phyloP scores from a whole-genome alignment of 257 asterid species.

The Nicotiana knightiana region DNA sequence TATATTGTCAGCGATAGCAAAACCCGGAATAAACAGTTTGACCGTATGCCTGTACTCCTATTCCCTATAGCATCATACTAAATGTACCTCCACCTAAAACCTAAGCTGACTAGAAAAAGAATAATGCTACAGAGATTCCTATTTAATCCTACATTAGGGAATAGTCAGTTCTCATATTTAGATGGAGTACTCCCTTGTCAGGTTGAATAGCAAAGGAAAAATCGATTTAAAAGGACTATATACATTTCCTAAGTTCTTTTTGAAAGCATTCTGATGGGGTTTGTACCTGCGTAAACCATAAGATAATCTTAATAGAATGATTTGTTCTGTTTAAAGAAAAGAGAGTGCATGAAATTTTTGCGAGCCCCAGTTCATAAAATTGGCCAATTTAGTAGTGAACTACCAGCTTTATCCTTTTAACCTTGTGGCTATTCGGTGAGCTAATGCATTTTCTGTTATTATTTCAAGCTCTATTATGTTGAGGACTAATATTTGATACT shows the following conservation, averaged over 20 bases:
- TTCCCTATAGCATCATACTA: not conserved
- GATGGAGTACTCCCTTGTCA: not conserved
- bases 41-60: not conserved
- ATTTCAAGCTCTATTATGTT: not conserved
- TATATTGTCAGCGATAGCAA: not conserved
- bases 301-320: not conserved
- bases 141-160: not conserved
- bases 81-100: not conserved
- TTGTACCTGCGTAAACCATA: not conserved
- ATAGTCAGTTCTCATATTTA: not conserved
- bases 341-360: not conserved
- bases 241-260: not conserved
- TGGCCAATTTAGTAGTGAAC: not conserved
- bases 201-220: not conserved
- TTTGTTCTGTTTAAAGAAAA: not conserved
- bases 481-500: conserved; percentile 5
- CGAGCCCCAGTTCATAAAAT: not conserved
- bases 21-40: not conserved
- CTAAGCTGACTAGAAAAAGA: not conserved
- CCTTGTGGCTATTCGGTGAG: not conserved
- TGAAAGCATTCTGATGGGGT: conserved; percentile 1
- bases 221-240: not conserved
- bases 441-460: conserved; percentile 1
- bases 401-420: not conserved
- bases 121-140: not conserved